Percentiles rank a stretch among this genome's conserved stretches.
Evolutionary conservation across 2,329 filamentous ascomycete genomes (phyloP).

Genomic region (Cephalotrichum gorgonifer): DNA sequence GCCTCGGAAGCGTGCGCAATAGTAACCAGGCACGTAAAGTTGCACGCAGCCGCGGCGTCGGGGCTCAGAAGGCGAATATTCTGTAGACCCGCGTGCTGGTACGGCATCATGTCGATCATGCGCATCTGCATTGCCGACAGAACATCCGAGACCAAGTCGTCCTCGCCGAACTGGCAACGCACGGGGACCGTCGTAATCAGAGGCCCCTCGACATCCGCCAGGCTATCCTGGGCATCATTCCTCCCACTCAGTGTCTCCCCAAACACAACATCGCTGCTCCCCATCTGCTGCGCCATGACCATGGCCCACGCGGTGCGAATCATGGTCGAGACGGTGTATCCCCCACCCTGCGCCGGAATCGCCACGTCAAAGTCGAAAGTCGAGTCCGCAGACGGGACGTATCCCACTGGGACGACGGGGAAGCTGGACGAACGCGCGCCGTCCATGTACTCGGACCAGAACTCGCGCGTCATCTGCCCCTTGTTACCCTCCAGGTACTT

Average conservation of each 20-base stretch:
- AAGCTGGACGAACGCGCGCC: slow-evolving; percentile 18
- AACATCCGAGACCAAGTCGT: slow-evolving; percentile 35
- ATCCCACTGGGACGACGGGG: slow-evolving; percentile 38
- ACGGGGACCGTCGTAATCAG: slow-evolving; percentile 52
- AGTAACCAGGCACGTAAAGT: slow-evolving; percentile 16
- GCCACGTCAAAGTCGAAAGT: slow-evolving; percentile 22
- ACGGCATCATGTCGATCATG: slow-evolving; percentile 45
- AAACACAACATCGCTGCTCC: slow-evolving; percentile 42
- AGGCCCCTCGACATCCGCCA: slow-evolving; percentile 46
- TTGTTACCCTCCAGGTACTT: slow-evolving; percentile 32
- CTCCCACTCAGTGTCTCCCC: slow-evolving; percentile 50
- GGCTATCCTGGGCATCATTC: slow-evolving; percentile 33
- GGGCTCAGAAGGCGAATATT: slow-evolving; percentile 46
- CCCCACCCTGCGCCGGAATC: background rate
- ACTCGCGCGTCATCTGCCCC: slow-evolving; percentile 26
- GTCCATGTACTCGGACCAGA: slow-evolving; percentile 34
- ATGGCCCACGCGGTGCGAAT: slow-evolving; percentile 51
- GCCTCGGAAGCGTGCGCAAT: background rate
- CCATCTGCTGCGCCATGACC: slow-evolving; percentile 40
- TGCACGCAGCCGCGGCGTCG: slow-evolving; percentile 43
- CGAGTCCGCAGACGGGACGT: slow-evolving; percentile 25
- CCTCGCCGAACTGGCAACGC: slow-evolving; percentile 32
- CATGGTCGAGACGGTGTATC: slow-evolving; percentile 37
- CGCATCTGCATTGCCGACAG: slow-evolving; percentile 45
- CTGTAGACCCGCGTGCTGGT: slow-evolving; percentile 54